phyloP scores from a whole-genome alignment of 768 basidiomycete genomes.

The Boletus eberwhitei region DNA sequence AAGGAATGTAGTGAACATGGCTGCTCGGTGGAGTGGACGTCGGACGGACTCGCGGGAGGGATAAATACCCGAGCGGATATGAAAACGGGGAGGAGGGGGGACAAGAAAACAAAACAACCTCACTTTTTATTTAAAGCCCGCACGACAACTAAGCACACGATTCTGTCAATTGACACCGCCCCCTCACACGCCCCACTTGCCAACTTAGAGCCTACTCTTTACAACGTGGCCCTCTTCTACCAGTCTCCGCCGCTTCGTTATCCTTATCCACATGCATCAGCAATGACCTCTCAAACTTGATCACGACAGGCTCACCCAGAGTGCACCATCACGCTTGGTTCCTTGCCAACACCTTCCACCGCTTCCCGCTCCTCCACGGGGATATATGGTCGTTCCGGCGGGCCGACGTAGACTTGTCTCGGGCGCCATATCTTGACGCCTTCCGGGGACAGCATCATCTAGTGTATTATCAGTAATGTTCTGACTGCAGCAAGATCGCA shows the following conservation, averaged over 20 bases:
- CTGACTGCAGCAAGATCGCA: not conserved
- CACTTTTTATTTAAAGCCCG: slow-evolving; percentile 20
- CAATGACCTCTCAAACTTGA: not conserved
- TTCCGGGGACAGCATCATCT: slow-evolving; percentile 90
- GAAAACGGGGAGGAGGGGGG: not conserved
- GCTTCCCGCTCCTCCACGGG: slow-evolving; percentile 54
- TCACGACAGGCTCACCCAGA: slow-evolving; percentile 59
- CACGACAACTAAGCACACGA: slow-evolving; percentile 2
- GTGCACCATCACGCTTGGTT: slow-evolving; percentile 62
- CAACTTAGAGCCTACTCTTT: slow-evolving; percentile 27
- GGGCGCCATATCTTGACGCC: slow-evolving; percentile 95
- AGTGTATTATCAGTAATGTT: slow-evolving; percentile 7
- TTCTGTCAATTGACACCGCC: not conserved
- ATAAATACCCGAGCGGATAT: slow-evolving; percentile 20
- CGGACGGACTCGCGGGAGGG: not conserved
- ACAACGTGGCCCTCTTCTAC: slow-evolving; percentile 24
- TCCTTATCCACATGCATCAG: slow-evolving; percentile 17
- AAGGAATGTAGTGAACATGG: slow-evolving; percentile 82
- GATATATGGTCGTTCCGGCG: slow-evolving; percentile 71
- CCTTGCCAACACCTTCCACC: slow-evolving; percentile 53
- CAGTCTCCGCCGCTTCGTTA: slow-evolving; percentile 31
- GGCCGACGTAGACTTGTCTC: slow-evolving; percentile 80
- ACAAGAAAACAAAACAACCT: not conserved
- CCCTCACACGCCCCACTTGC: not conserved
- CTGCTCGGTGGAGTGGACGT: slow-evolving; percentile 15